phyloP scores from a whole-genome alignment of 331 rosid species.

The Acacia concinna region DNA sequence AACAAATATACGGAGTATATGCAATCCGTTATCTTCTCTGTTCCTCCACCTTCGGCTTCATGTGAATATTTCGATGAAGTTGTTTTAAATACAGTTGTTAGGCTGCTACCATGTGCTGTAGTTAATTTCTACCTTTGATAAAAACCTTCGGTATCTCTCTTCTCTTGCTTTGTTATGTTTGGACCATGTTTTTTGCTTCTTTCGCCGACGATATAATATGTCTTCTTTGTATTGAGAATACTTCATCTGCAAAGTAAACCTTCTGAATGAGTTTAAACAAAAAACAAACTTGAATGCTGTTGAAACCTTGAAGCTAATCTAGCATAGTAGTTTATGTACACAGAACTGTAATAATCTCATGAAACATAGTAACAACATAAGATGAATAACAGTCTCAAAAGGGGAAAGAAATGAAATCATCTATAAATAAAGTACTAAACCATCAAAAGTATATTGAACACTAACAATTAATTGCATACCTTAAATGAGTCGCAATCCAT shows the following conservation, averaged over 20 bases:
- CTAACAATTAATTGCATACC: slow-evolving; percentile 43
- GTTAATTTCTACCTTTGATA: slow-evolving; percentile 12
- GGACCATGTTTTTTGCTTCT: slow-evolving; percentile 28
- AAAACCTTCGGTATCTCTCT: slow-evolving; percentile 51
- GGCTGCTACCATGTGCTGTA: not conserved
- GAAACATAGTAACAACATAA: not conserved
- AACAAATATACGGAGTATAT: too few relatives aligned
- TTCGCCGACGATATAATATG: slow-evolving; percentile 47
- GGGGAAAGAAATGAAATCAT: not conserved
- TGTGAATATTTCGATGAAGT: not conserved
- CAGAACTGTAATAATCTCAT: not conserved
- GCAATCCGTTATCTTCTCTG: not conserved
- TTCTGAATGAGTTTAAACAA: not conserved
- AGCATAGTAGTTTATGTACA: not conserved
- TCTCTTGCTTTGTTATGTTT: slow-evolving; percentile 27
- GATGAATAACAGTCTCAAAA: not conserved
- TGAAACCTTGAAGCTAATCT: not conserved
- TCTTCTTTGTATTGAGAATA: slow-evolving; percentile 55
- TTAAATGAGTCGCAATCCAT: slow-evolving; percentile 80
- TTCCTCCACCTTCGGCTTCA: not conserved
- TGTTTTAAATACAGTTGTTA: not conserved
- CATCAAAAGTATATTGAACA: slow-evolving; percentile 14
- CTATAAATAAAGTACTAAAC: not conserved
- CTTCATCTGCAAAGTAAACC: slow-evolving; percentile 47
- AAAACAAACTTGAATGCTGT: not conserved